phyloP scores from a whole-genome alignment of 2,329 filamentous ascomycete species.

The Massarina eburnea region DNA sequence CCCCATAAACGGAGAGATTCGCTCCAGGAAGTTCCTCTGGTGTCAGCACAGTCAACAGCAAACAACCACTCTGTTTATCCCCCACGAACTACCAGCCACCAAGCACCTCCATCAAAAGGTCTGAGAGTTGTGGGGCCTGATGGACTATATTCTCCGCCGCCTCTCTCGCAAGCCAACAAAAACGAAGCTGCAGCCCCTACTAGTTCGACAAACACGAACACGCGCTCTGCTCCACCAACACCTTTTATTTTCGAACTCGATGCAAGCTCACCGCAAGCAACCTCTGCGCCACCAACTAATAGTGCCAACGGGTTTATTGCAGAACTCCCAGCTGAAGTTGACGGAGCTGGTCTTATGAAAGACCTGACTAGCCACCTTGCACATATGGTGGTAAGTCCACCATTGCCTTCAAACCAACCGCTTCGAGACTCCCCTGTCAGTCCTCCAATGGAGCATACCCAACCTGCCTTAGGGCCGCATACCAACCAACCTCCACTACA shows the following conservation, averaged over 20 bases:
- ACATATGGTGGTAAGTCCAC: slow-evolving; percentile 1
- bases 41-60: neutral
- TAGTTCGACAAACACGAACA: neutral
- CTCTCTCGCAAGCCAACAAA: slow-evolving; percentile 4
- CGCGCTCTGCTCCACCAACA: neutral
- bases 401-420: neutral
- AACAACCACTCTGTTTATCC: neutral
- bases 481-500: neutral
- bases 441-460: slow-evolving; percentile 2
- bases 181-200: neutral
- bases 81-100: neutral
- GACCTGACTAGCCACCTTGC: neutral
- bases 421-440: slow-evolving; percentile 8
- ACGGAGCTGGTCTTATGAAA: neutral
- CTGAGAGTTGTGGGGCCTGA: slow-evolving; percentile 8
- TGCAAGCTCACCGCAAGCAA: slow-evolving; percentile 1
- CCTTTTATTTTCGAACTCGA: slow-evolving; percentile 19
- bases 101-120: slow-evolving; percentile 1
- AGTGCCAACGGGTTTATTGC: slow-evolving; percentile 13
- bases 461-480: neutral
- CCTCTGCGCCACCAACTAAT: neutral
- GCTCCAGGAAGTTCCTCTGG: neutral
- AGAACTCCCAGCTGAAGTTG: slow-evolving; percentile 20
- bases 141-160: slow-evolving; percentile 9
- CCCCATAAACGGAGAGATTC: neutral